phyloP scores from a whole-genome alignment of 352 stramenopile species.

The Globisporangium abappressorium region DNA sequence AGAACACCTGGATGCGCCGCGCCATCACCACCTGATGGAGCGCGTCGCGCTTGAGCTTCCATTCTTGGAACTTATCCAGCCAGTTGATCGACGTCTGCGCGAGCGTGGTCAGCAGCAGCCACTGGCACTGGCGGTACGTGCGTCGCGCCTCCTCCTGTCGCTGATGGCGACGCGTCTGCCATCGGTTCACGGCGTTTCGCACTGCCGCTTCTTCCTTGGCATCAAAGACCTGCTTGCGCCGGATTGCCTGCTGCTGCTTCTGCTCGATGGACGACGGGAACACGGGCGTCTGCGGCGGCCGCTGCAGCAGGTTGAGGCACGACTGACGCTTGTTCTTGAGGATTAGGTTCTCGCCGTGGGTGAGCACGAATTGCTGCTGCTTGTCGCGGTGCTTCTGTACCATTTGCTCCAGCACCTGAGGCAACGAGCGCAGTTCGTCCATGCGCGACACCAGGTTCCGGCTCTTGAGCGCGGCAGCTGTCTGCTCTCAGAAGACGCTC shows the following conservation, averaged over 20 bases:
- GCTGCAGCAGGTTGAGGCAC: constrained; percentile 37
- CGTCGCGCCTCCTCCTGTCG: constrained; percentile 29
- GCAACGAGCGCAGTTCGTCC: constrained; percentile 52
- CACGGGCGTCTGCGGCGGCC: constrained; percentile 45
- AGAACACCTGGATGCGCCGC: constrained; percentile 53
- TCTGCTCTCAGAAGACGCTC: constrained; percentile 48
- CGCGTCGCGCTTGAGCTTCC: constrained; percentile 33
- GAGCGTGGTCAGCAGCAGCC: constrained; percentile 47
- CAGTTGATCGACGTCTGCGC: constrained; percentile 34
- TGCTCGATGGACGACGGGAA: constrained; percentile 56
- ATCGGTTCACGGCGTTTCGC: constrained; percentile 39
- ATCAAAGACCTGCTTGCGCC: constrained; percentile 57
- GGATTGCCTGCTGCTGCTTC: constrained; percentile 38
- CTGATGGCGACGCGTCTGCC: constrained; percentile 43
- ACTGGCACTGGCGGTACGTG: constrained; percentile 51
- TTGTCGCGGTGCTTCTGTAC: constrained; percentile 31
- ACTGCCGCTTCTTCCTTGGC: constrained; percentile 36
- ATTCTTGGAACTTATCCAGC: constrained; percentile 40
- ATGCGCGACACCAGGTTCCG: constrained; percentile 51
- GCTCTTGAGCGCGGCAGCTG: constrained; percentile 45
- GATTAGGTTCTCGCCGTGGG: constrained; percentile 52
- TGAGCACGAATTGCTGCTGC: constrained; percentile 32
- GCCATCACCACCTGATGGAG: constrained; percentile 46
- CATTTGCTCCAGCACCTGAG: constrained; percentile 50
- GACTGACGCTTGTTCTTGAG: constrained; percentile 43